Percentiles rank a stretch among this genome's conserved stretches.
These are phyloP conservation scores for Tetrapisispora pingtungensis DNA, from an alignment of 805 yeast genomes.

Conservation along the genomic window DNA sequence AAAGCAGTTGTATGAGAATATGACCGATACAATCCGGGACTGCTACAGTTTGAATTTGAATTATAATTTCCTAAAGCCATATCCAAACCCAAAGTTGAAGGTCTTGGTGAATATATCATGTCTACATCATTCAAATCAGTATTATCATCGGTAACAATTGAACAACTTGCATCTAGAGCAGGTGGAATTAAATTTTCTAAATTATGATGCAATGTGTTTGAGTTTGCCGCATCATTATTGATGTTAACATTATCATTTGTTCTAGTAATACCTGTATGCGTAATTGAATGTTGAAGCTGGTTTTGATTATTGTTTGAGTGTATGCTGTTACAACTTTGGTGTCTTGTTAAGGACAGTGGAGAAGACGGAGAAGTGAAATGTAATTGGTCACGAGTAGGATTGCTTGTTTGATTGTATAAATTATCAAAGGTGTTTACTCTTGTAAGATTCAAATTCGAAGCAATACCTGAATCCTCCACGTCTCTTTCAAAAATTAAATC, in stretches of 20 bases:
- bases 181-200: conserved; percentile 69
- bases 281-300: not conserved
- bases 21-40: conserved; percentile 6
- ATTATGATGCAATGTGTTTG: conserved; percentile 20
- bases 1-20: conserved; percentile 6
- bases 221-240: not conserved
- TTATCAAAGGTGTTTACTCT: conserved; percentile 5
- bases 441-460: conserved; percentile 1
- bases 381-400: not conserved
- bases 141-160: conserved; percentile 44
- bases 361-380: conserved; percentile 3
- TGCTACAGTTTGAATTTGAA: conserved; percentile 2
- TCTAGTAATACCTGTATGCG: not conserved
- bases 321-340: not conserved
- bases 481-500: conserved; percentile 51
- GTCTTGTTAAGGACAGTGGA: conserved; percentile 2
- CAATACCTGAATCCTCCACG: conserved; percentile 45
- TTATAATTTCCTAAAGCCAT: conserved; percentile 30
- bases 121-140: conserved; percentile 62
- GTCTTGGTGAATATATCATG: conserved; percentile 54
- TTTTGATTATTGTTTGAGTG: not conserved
- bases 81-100: conserved; percentile 40
- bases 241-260: not conserved
- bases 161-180: conserved; percentile 67
- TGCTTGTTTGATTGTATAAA: conserved; percentile 5